These are phyloP conservation scores for Talaromyces sp. DNA, from an alignment of 2,329 filamentous ascomycete genomes.

Conservation along the genomic window DNA sequence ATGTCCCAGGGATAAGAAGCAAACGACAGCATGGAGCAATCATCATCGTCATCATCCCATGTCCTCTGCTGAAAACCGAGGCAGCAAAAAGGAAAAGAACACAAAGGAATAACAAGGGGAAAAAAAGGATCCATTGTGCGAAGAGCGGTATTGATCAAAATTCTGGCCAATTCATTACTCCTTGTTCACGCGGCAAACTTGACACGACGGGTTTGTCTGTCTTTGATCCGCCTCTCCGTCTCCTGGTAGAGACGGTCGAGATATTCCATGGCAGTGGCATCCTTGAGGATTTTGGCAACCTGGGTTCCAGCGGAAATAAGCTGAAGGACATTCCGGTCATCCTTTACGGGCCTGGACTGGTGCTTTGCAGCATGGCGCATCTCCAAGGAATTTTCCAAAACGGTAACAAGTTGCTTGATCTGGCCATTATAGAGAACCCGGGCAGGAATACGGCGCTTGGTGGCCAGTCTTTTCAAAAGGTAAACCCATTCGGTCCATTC, in stretches of 20 bases:
- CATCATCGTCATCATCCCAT: neutral
- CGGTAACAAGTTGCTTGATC: constrained; percentile 86
- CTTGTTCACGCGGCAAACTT: constrained; percentile 21
- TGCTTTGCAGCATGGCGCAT: constrained; percentile 83
- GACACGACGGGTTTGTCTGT: constrained; percentile 46
- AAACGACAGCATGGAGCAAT: neutral
- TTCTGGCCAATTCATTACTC: neutral
- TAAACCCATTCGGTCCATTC: constrained; percentile 94
- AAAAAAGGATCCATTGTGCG: neutral
- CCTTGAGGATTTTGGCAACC: constrained; percentile 81
- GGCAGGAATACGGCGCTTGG: constrained; percentile 78
- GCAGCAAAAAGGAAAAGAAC: neutral
- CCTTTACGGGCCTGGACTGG: constrained; percentile 76
- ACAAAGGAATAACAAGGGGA: neutral
- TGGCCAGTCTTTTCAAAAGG: constrained; percentile 76
- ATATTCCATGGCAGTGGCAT: constrained; percentile 76
- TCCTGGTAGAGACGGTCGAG: constrained; percentile 76
- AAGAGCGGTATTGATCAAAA: neutral
- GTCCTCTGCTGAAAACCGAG: neutral
- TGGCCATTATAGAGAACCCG: constrained; percentile 81
- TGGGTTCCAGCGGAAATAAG: constrained; percentile 82
- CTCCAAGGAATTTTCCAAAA: constrained; percentile 81
- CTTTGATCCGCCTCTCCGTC: constrained; percentile 73
- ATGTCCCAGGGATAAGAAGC: neutral
- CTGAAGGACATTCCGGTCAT: constrained; percentile 83